These are phyloP conservation scores for Botryosphaeria dothidea DNA, from an alignment of 2,329 filamentous ascomycete species.

Conservation along the genomic window DNA sequence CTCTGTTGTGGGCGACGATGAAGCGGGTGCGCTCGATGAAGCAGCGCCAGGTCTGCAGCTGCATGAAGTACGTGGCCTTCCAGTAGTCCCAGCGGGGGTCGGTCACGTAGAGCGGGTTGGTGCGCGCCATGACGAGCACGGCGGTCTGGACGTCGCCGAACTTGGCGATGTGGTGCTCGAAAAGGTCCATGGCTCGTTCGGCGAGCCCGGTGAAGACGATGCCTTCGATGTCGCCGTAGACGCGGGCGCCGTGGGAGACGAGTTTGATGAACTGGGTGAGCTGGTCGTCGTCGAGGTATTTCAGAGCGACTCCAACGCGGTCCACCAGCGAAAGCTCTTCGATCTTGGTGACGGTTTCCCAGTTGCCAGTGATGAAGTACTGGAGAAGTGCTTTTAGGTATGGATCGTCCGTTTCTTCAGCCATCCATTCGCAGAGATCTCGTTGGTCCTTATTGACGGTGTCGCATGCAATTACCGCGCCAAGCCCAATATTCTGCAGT, in stretches of 20 bases:
- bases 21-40: slow-evolving; percentile 77
- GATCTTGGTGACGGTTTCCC: slow-evolving; percentile 73
- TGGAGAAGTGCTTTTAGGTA: slow-evolving; percentile 79
- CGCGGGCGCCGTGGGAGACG: slow-evolving; percentile 61
- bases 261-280: slow-evolving; percentile 46
- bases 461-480: slow-evolving; percentile 49
- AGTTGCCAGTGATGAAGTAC: slow-evolving; percentile 74
- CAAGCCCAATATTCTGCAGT: slow-evolving; percentile 56
- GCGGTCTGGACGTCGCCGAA: slow-evolving; percentile 80
- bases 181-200: slow-evolving; percentile 70
- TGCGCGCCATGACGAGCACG: slow-evolving; percentile 71
- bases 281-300: slow-evolving; percentile 63
- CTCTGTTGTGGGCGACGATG: slow-evolving; percentile 73
- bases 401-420: slow-evolving; percentile 68
- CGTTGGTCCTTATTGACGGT: slow-evolving; percentile 59
- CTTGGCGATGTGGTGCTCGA: slow-evolving; percentile 73
- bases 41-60: slow-evolving; percentile 68
- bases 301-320: slow-evolving; percentile 71
- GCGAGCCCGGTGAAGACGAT: slow-evolving; percentile 77
- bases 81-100: slow-evolving; percentile 75
- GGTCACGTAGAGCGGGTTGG: slow-evolving; percentile 73
- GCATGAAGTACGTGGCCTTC: slow-evolving; percentile 72
- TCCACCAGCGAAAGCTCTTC: slow-evolving; percentile 72
- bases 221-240: slow-evolving; percentile 72
- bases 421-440: slow-evolving; percentile 63